Evolutionary conservation across 768 basidiomycete genomes (phyloP), one percentile per base, ranked within the genome.

Genomic region (Boletus vermiculosoides): DNA sequence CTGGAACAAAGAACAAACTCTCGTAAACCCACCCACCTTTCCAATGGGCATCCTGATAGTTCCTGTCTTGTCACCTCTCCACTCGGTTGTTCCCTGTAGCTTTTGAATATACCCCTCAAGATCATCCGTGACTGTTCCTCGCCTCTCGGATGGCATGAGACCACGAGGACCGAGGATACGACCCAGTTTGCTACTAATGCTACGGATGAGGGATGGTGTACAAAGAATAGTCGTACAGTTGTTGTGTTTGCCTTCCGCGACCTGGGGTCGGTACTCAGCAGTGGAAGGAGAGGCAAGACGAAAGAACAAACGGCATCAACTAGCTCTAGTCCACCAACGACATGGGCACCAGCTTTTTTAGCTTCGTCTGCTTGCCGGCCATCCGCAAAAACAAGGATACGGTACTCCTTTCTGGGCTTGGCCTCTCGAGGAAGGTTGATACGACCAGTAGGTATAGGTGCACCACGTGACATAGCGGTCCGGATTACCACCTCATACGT

Each of bases 81-180:
- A 99, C 68, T 98, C 94, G 45, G 87, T 85, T 5, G 87, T 86
- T 13, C 91, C 92, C 54, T 85, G 83, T 36, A 96, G 81, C 48
- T 84, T 83, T 63, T 83, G 80, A 55, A 99, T 85, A 61, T 90
- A 95, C 13, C 85, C 85, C 15, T 80, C 86, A 41, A 98, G 79
- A 57, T 98, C 92, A 49, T 94, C 90, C 2, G 92, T 92, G 20
- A 98, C 96, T 1, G 95, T 95, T 5, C 97, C 97, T 55, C 94
- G 82, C 71, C 94, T 86, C 59, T 89, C 92, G 8, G 91, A 90
- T 12, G 97, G 97, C 95, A 99, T 97, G 45, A 98, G 76, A 54
- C 96, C 96, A 51, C 92, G 84, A 41, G 94, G 95, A 64, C 96
- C 85, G 74, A 90, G 77, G 72, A 88, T 74, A 75, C 91, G 75